Evolutionary conservation across 1,284 basidiomycete species (phyloP), one percentile per base, ranked within the genome.

Genomic region (Tranzscheliella williamsii): DNA sequence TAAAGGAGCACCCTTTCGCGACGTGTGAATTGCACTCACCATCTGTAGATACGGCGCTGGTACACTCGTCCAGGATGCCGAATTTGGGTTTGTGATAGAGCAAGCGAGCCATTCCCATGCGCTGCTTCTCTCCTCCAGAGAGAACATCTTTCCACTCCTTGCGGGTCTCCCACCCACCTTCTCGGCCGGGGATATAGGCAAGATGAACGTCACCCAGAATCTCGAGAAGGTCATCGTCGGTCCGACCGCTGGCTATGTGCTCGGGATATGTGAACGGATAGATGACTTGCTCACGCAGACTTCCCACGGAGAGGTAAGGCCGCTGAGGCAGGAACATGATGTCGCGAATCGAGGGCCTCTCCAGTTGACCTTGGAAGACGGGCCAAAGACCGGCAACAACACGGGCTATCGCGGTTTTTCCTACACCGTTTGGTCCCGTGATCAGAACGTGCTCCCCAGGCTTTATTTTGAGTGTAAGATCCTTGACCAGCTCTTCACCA

Each of bases 41-140:
- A 73, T 97, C 94, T 46, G 90, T 91, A 8, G 91, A 95, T 5
- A 98, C 92, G 1, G 94, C 94, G 57, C 89, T 91, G 4, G 93
- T 96, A 79, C 91, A 94, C 78, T 97, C 93, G 75, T 82, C 82
- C 16, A 83, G 77, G 13, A 83, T 79, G n/a, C 61, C 73, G 24
- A 66, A 72, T 74, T 84, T 85, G 1, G 91, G 91, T 33, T 81
- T 79, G 76, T 91, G 90, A 78, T 90, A 92, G 76, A 92, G 88
- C 29, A 91, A 85, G 22, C 91, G 82, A 56, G 36, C 46, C n/a
- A 58, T 69, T n/a, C 71, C 69, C 67, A 73, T 70, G 18, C 73
- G 58, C 79, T 97, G 93, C 79, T 95, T 96, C 83, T 96, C 93
- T 2, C 93, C 93, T 0, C 93, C 93, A 63, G 89, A 92, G 13